Evolutionary conservation across 2,329 filamentous ascomycete genomes (phyloP), one percentile per base, ranked within the genome.

Genomic region (Aphanocladium album): DNA sequence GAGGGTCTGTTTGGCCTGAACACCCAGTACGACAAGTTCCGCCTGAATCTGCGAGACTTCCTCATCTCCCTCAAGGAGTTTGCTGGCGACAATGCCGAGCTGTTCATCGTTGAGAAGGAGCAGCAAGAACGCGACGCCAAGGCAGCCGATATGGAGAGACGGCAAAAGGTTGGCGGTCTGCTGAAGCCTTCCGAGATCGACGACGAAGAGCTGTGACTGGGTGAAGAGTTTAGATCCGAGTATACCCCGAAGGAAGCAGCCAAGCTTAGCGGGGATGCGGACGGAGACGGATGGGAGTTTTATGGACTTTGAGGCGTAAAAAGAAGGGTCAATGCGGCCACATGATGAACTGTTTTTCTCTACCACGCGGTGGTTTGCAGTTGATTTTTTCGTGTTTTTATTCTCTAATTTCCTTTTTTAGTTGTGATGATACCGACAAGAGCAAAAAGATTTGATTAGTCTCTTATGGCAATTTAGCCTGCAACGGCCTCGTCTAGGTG

Each of bases 101-200:
- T 99, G 11, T 99, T 89, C 75, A 87, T 90, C 4, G 93, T 96
- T 62, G 95, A 99, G 75, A 92, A 96, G 74, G 95, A 99, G 76
- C 89, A 96, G 74, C 91, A 92, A 65, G 89, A 93, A 63, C 87
- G 86, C 65, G 90, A 93, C 68, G 90, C 90, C 51, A 91, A 93
- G 74, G 87, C 89, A 53, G 90, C 91, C 23, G 96, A 99, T 73
- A 88, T 93, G 69, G 91, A 97, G 76, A 89, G 93, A 67, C 87
- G 91, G 64, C 90, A 93, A 78, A 98, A 96, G 82, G 91, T 99
- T 60, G 93, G 95, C 67, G 95, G 96, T 70, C 82, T 99, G 63
- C 81, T 99, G 70, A 98, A 99, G 81, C 96, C 95, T 54, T 95
- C 92, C n/a, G 95, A 99, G 74, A 85, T 99, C 72, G 93, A 92